Base-by-base conservation (phyloP, 116 monocot species). In the Zostera marina region DNA sequence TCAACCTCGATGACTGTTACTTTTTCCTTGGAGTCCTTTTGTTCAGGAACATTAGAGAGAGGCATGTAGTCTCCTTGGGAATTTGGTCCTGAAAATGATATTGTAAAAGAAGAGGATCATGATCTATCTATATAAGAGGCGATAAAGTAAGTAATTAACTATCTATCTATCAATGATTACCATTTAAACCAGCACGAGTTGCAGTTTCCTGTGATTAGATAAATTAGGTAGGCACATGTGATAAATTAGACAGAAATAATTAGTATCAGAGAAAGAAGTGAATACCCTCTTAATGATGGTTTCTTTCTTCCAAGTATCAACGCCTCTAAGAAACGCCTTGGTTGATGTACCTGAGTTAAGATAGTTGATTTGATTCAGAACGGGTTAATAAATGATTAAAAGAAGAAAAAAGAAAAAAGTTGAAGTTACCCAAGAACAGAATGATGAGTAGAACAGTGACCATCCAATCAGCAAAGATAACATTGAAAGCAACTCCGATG, bases 251-350 rank as follows among this genome's bases (percentile, higher is more conserved):
- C n/a, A n/a, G n/a, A n/a, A n/a, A n/a, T n/a, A n/a, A n/a, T n/a
- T n/a, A n/a, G n/a, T n/a, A n/a, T n/a, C n/a, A n/a, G n/a, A n/a
- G n/a, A n/a, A n/a, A n/a, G n/a, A n/a, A n/a, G n/a, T n/a, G n/a
- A n/a, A n/a, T 58, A 85, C 91, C 74, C 79, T 79, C 57, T 79
- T 91, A n/a, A 56, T 47, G 45, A 91, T 67, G 1, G 91, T 91
- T 70, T 91, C 91, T 66, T 91, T 91, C 74, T 91, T 91, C 91
- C 91, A 91, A 43, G 82, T 82, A 15, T 84, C 85, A 7, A 85
- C 68, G 12, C 91, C 91, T 63, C 58, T 85, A 19, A 85, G n/a
- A 41, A 85, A 91, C 22, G 91, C 85, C 74, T 85, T 91, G 22
- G 79, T 76, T 17, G 91, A 91, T 61, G 91, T 91, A 14, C 72